Base-by-base conservation (phyloP, 1,139 yeast genomes). In the Cylindricascospora bacillispora region DNA sequence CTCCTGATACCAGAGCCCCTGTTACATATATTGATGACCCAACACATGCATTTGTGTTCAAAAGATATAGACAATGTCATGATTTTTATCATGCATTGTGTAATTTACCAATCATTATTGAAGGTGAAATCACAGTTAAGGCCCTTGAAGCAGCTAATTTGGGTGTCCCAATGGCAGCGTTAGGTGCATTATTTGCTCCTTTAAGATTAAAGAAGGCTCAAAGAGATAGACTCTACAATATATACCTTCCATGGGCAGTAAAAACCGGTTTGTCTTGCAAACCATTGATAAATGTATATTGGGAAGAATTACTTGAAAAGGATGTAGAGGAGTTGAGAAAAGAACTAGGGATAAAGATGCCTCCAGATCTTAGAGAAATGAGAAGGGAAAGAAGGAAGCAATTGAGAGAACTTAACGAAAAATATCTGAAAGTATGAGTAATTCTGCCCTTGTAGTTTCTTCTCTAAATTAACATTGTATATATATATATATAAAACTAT, bases 41-140 rank as follows among this genome's bases (percentile, higher is more conserved):
- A 25, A 93, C 83, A 47, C 69, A 85, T 45, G 95, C 95, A 1
- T 89, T 79, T 48, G 79, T 89, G 12, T 83, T 74, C 63, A 93
- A 85, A 52, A 61, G 98, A 40, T 89, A 89, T 54, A 70, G 99
- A 31, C 97, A 89, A 51, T 86, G 95, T 50, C 99, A 89, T 47
- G 99, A 89, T 53, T 89, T 89, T 47, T 89, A 85, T 50, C 99
- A 89, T 53, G 83, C 97, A 2, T 65, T 89, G 23, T 79, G 93
- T 0, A 92, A 93, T 6, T 64, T 83, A 31, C 97, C 97, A 0
- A 81, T 86, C 25, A 77, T 81, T 24, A 73, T 92, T 43, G 98
- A 89, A 49, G 99, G 98, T 12, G 99, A 89, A 51, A 79, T 89
- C 30, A 83, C 95, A 1, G 80, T 89, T 15, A 89, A 89, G 56